Percentiles rank a stretch among this genome's conserved stretches.
These are phyloP conservation scores for Pichia pseudocactophila DNA, from an alignment of 805 yeast species.

Conservation along the genomic window DNA sequence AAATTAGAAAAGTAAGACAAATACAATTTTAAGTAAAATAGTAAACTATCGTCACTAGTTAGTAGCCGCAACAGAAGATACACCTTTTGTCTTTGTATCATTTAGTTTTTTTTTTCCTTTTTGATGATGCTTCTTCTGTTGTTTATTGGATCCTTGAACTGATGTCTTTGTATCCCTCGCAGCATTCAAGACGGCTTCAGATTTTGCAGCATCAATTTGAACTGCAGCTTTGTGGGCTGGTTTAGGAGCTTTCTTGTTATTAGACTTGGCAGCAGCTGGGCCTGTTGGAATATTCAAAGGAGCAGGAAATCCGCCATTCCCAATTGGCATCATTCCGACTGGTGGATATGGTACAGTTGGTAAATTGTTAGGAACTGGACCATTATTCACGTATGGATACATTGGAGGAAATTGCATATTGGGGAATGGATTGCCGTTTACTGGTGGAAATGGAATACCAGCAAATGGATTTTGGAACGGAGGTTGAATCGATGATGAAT, in stretches of 20 bases:
- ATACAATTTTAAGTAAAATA: not conserved
- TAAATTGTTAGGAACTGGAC: not conserved
- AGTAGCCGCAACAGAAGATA: too few species aligned
- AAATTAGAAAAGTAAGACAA: not conserved
- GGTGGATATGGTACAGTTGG: not conserved
- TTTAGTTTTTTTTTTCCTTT: constrained; percentile 17
- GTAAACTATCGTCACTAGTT: not conserved
- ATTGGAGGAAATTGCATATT: constrained; percentile 5
- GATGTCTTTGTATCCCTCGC: not conserved
- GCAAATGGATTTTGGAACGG: not conserved
- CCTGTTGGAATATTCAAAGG: not conserved
- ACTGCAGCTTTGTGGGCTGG: not conserved
- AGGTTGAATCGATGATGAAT: not conserved
- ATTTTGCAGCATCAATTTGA: not conserved
- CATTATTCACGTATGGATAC: constrained; percentile 5
- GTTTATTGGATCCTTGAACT: constrained; percentile 1
- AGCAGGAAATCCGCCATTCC: not conserved
- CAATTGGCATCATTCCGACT: too few species aligned
- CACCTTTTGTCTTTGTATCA: not conserved
- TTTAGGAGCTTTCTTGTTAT: not conserved
- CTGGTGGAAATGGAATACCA: constrained; percentile 1
- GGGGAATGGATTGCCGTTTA: constrained; percentile 5
- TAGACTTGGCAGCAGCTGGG: not conserved
- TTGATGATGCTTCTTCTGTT: constrained; percentile 9
- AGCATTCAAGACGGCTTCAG: not conserved